Percentiles rank a stretch among this genome's conserved stretches.
Conservation (phyloP, 192 early-diverging fungal genomes). For the Haplosporangium gracile region DNA sequence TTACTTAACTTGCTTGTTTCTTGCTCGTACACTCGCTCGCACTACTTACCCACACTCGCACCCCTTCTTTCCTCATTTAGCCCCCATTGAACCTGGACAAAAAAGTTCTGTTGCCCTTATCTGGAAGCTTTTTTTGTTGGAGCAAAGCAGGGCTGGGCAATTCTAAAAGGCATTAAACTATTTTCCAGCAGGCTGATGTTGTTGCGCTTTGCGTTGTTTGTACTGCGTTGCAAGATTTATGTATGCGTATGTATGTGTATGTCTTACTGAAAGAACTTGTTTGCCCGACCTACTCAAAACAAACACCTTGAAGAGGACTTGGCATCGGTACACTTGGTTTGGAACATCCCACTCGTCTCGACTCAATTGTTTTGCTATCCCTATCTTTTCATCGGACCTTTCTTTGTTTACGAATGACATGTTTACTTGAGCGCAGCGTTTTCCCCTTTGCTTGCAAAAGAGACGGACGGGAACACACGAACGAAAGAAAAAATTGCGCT, state of each 20-base stretch:
- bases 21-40: not conserved
- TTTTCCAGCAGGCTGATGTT: not conserved
- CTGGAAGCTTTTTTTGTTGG: not conserved
- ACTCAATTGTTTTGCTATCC: too few relatives aligned
- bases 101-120: not conserved
- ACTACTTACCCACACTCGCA: not conserved
- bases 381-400: too few relatives aligned
- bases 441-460: not conserved
- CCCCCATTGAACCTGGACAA: not conserved
- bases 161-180: slow-evolving; percentile 9
- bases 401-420: too few relatives aligned
- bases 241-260: not conserved
- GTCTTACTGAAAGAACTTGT: not conserved
- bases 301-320: not conserved
- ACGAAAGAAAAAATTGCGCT: not conserved
- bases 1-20: not conserved
- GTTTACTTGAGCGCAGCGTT: not conserved
- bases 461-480: not conserved
- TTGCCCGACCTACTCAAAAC: not conserved
- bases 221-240: not conserved
- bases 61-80: not conserved
- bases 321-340: not conserved
- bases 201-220: not conserved
- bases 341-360: too few relatives aligned
- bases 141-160: not conserved